phyloP scores from a whole-genome alignment of 1,139 yeast species.

The Pichia norvegensis region DNA sequence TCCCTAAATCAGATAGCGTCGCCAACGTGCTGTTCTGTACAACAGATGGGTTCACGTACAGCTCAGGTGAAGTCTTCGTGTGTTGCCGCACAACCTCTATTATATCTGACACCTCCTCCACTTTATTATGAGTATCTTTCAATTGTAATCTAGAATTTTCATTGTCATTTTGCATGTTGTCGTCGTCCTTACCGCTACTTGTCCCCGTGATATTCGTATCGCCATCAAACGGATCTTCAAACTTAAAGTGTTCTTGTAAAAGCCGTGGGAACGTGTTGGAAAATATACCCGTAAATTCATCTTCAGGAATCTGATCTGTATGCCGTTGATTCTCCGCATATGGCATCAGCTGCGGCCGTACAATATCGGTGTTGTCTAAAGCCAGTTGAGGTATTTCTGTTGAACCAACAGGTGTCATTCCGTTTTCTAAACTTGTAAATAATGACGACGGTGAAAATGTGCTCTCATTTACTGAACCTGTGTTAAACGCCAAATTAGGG shows the following conservation, averaged over 20 bases:
- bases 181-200: no score
- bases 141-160: no score
- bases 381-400: background rate
- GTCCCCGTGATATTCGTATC: background rate
- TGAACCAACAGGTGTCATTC: background rate
- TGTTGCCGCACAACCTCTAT: background rate
- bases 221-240: background rate
- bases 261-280: slow-evolving; percentile 20
- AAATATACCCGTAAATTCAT: slow-evolving; percentile 15
- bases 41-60: slow-evolving; percentile 26
- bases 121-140: no score
- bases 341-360: background rate
- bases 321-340: background rate
- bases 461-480: background rate
- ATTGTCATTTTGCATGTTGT: no score
- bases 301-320: background rate
- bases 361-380: background rate
- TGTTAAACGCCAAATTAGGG: background rate
- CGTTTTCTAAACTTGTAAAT: background rate
- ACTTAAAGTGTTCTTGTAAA: slow-evolving; percentile 19
- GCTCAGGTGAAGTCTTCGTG: slow-evolving; percentile 1
- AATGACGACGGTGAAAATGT: background rate
- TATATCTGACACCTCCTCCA: no score
- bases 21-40: slow-evolving; percentile 23
- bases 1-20: slow-evolving; percentile 36